These are phyloP conservation scores for Tetracladium setigerum DNA, from an alignment of 495 filamentous ascomycete species.

Conservation along the genomic window DNA sequence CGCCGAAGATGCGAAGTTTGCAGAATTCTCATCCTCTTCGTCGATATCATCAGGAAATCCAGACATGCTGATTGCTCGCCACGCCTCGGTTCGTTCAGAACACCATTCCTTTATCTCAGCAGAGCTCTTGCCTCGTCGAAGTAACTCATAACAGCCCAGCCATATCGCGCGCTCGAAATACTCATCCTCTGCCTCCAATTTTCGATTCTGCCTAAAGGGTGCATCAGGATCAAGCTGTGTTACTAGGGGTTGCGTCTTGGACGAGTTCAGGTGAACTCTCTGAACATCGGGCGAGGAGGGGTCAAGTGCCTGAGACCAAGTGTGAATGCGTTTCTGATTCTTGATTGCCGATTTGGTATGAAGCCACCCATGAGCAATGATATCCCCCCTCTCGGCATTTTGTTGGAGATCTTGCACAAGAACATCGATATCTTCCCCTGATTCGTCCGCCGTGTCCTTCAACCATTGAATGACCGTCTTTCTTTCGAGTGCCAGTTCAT, in stretches of 20 bases:
- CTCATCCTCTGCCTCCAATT: slow-evolving; percentile 69
- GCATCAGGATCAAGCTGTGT: slow-evolving; percentile 96
- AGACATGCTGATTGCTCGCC: slow-evolving; percentile 69
- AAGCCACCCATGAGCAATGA: slow-evolving; percentile 82
- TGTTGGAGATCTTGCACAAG: slow-evolving; percentile 67
- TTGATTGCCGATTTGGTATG: slow-evolving; percentile 88
- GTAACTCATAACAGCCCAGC: slow-evolving; percentile 82
- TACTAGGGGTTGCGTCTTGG: slow-evolving; percentile 56
- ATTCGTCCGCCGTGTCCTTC: slow-evolving; percentile 46
- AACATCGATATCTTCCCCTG: slow-evolving; percentile 61
- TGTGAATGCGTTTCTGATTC: slow-evolving; percentile 69
- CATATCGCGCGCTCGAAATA: slow-evolving; percentile 82
- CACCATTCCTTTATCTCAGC: slow-evolving; percentile 74
- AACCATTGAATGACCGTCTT: slow-evolving; percentile 77
- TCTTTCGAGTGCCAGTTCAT: slow-evolving; percentile 57
- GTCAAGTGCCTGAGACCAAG: slow-evolving; percentile 55
- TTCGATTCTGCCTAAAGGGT: slow-evolving; percentile 62
- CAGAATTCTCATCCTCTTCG: slow-evolving; percentile 22
- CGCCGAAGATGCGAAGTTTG: slow-evolving; percentile 42
- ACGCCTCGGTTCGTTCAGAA: slow-evolving; percentile 66
- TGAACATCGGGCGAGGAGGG: slow-evolving; percentile 47
- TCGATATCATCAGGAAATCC: slow-evolving; percentile 40
- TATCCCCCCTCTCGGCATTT: slow-evolving; percentile 52
- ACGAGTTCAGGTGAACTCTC: slow-evolving; percentile 45
- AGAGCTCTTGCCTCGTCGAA: slow-evolving; percentile 68